Base-by-base conservation (phyloP, 345 rosid genomes). In the Raphanus sativus region DNA sequence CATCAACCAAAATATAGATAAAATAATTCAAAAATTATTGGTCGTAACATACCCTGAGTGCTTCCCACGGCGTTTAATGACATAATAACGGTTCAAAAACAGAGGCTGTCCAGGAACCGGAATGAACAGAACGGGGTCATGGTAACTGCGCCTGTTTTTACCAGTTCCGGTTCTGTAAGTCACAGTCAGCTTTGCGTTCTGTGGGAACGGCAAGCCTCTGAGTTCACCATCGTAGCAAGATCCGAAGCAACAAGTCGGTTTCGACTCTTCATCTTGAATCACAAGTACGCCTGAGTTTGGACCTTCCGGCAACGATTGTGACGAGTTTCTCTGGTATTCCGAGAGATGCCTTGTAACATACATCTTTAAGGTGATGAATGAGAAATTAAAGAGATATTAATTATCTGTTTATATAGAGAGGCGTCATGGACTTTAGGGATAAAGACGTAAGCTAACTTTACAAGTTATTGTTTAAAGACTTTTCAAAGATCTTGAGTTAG, bases 241-340 rank as follows among this genome's bases (percentile, higher is more conserved):
- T 5, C 91, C 92, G n/a, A 81, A 88, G 70, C 84, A 88, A 66
- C 83, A 80, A 28, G 86, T 86, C 2, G 83, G 74, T 24, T 66
- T 76, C 3, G 87, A 81, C 72, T 86, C 91, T 78, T 90, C 86
- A 8, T 88, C 92, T 73, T 72, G 83, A 71, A 90, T 85, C 1
- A 86, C 81, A 13, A 90, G 56, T 34, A 85, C 65, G 3, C 89
- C 95, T 0, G 87, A 86, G 65, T 84, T 84, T 2, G 90, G 89
- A 70, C 86, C 87, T 34, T 83, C 88, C 6, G 88, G 78, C 5
- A 81, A 81, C 6, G 79, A 62, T 58, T 25, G 62, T 58, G 82
- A 17, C 67, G 69, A 69, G 81, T 24, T 40, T 42, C 70, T 86
- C 56, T 79, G 81, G 82, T 66, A 87, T 75, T 83, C 50, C 17